Base-by-base conservation (phyloP, 306 rosid species). In the Albizia julibrissin region DNA sequence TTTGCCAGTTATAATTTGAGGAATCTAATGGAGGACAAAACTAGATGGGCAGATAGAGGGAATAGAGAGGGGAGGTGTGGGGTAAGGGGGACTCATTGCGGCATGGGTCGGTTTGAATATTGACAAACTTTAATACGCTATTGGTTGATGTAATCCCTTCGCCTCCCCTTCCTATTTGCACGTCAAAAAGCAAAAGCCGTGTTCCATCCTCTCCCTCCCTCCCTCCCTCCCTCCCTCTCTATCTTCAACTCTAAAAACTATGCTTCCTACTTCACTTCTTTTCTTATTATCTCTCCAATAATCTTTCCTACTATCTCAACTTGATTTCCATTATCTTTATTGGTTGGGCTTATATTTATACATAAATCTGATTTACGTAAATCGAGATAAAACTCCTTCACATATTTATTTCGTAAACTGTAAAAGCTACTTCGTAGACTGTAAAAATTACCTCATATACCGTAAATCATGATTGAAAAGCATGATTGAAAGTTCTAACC, bases 61-160 rank as follows among this genome's bases (percentile, higher is more conserved):
- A 1, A 52, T 1, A 6, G 24, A 52, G 24, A 52, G 9, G 22
- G 54, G 59, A 52, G 59, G 61, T 19, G 26, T 52, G 5, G 22
- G 26, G 61, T 19, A 19, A 21, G 61, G 61, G 0, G 9, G 24
- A 19, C 24, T 52, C 6, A 7, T 58, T n/a, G 72, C 84, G 75
- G 88, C 81, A 78, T 64, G 83, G 83, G 85, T 85, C 84, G 85
- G 81, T 82, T 52, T 52, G 61, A 52, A 52, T 19, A 19, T 61
- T 3, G 86, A 82, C 78, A 78, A 79, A 58, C 62, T 2, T 50
- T 6, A 8, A 16, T 50, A 29, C 0, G 6, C 4, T 1, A 54
- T 21, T 21, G 1, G 1, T 72, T 27, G 33, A 62, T 14, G 66
- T 10, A 21, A 2, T 34, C 56, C 0, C 12, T 11, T 52, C 26